phyloP scores from a whole-genome alignment of 2,329 filamentous ascomycete species.

The Myriangium duriaei region DNA sequence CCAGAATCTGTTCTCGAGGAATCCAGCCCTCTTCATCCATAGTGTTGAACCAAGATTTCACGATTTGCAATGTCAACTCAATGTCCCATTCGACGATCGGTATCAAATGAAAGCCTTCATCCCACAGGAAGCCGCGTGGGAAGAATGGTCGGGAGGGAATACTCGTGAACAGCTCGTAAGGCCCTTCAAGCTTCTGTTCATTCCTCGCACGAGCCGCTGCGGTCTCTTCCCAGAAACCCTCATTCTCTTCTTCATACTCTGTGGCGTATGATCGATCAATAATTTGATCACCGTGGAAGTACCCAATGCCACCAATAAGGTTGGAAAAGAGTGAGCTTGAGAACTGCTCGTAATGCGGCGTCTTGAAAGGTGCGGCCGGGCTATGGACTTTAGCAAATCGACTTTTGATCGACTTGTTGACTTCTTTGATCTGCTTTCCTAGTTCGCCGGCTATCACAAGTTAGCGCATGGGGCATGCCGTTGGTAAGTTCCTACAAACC shows the following conservation, averaged over 20 bases:
- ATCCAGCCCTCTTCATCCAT: conserved; percentile 99
- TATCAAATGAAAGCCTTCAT: conserved; percentile 90
- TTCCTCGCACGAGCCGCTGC: conserved; percentile 62
- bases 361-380: conserved; percentile 60
- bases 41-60: conserved; percentile 89
- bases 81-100: conserved; percentile 91
- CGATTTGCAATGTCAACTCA: conserved; percentile 72
- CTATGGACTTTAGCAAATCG: conserved; percentile 63
- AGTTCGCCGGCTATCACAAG: conserved; percentile 43
- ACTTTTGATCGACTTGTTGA: conserved; percentile 56
- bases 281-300: conserved; percentile 79
- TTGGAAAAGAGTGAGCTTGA: conserved; percentile 90
- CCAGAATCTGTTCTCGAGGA: conserved; percentile 87
- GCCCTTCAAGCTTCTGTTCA: conserved; percentile 60
- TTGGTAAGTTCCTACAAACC: conserved; percentile 2
- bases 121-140: conserved; percentile 92
- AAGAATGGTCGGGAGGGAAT: conserved; percentile 93
- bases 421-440: conserved; percentile 53
- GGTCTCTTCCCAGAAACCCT: conserved; percentile 90
- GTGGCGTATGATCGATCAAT: conserved; percentile 84
- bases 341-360: conserved; percentile 62
- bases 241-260: conserved; percentile 89
- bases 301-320: conserved; percentile 83
- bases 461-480: conserved; percentile 12
- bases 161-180: conserved; percentile 79